Conservation (phyloP, 768 basidiomycete species). For the Lyophyllum semitale region DNA sequence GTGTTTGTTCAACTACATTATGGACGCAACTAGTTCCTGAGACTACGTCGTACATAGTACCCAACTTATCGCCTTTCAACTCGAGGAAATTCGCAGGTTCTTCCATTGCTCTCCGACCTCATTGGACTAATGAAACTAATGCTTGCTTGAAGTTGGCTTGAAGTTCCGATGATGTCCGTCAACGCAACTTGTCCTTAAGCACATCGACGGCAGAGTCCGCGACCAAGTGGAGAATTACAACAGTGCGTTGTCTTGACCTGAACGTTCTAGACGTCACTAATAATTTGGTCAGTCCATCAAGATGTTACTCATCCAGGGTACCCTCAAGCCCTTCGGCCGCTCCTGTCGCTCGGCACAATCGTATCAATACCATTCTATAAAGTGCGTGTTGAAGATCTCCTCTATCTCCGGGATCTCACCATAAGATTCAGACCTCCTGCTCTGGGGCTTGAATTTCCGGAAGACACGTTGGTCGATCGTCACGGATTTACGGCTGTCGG, state of each 20-base stretch:
- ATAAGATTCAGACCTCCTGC: constrained; percentile 31
- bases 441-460: constrained; percentile 45
- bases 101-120: too few relatives aligned
- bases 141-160: too few relatives aligned
- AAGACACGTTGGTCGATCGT: constrained; percentile 43
- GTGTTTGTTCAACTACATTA: too few relatives aligned
- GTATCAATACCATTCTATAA: constrained; percentile 38
- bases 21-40: too few relatives aligned
- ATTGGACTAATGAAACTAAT: too few relatives aligned
- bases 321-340: constrained; percentile 35
- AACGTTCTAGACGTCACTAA: not conserved
- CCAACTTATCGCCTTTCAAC: too few relatives aligned
- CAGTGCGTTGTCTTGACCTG: constrained; percentile 36
- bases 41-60: too few relatives aligned
- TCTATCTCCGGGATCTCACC: not conserved
- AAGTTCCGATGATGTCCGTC: too few relatives aligned
- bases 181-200: constrained; percentile 32
- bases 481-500: constrained; percentile 38
- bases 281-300: constrained; percentile 28
- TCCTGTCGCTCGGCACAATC: constrained; percentile 35
- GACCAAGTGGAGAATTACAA: constrained; percentile 69
- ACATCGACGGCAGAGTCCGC: constrained; percentile 60
- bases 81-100: too few relatives aligned
- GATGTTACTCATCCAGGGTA: constrained; percentile 32
- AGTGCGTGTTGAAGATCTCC: constrained; percentile 17